Evolutionary conservation across 768 basidiomycete species (phyloP).

Genomic region (Termitomyces bulborhizus): DNA sequence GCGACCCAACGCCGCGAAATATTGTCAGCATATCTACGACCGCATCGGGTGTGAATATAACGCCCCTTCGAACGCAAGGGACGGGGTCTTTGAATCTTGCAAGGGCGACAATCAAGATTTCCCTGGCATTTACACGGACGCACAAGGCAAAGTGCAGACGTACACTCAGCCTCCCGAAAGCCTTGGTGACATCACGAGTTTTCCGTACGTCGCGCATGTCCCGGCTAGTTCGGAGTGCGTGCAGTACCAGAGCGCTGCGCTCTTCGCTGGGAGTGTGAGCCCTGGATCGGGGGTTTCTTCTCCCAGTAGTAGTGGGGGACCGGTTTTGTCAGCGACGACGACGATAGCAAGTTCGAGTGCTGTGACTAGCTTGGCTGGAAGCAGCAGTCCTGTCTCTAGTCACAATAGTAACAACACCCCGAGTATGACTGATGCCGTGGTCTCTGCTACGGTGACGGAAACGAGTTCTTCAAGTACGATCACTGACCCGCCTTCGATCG

Average conservation of each 20-base stretch:
- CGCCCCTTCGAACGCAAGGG: conserved; percentile 54
- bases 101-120: conserved; percentile 44
- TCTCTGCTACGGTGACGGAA: not conserved
- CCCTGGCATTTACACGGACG: conserved; percentile 40
- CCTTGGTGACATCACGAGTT: conserved; percentile 27
- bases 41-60: conserved; percentile 36
- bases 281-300: conserved; percentile 3
- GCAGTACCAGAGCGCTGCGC: conserved; percentile 19
- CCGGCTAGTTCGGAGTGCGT: conserved; percentile 32
- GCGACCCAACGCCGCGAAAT: conserved; percentile 24
- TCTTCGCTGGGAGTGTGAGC: conserved; percentile 22
- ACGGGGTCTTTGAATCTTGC: conserved; percentile 60
- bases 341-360: not conserved
- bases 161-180: conserved; percentile 33
- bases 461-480: not conserved
- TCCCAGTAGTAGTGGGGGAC: not conserved
- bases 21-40: conserved; percentile 18
- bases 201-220: conserved; percentile 31
- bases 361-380: not conserved
- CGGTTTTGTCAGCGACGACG: not conserved
- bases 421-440: not conserved
- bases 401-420: not conserved
- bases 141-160: conserved; percentile 29
- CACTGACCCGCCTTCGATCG: not conserved
- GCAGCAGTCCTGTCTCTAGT: not conserved